A percentile compares a stretch with the other conserved stretches of the same genome.
Evolutionary conservation across 179 eudicot species (phyloP).

Genomic region (Silene noctiflora): DNA sequence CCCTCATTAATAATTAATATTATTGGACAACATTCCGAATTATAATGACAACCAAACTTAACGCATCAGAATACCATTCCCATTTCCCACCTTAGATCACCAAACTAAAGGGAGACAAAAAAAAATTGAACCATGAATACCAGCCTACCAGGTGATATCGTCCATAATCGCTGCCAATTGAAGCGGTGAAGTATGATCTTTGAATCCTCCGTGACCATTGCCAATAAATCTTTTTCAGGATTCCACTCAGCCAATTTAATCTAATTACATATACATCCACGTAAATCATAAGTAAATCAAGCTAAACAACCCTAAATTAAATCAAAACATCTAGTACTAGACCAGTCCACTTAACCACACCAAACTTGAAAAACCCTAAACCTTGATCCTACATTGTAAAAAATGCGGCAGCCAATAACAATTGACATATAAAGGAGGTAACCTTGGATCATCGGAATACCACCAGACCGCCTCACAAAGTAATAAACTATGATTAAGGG

Average conservation of each 20-base stretch:
- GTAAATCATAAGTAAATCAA: neutral
- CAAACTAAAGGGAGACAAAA: neutral
- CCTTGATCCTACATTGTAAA: too few relatives aligned
- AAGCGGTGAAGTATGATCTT: constrained; percentile 88
- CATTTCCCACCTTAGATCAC: neutral
- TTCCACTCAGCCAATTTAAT: constrained; percentile 92
- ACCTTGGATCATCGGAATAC: too few relatives aligned
- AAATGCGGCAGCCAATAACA: too few relatives aligned
- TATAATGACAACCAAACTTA: neutral
- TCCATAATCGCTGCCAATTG: constrained; percentile 99
- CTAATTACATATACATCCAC: constrained; percentile 28
- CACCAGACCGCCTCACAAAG: too few relatives aligned
- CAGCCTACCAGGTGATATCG: constrained; percentile 84
- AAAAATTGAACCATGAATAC: constrained; percentile 28
- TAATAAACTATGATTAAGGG: too few relatives aligned
- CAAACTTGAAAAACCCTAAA: too few relatives aligned
- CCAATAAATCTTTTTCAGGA: constrained; percentile 94
- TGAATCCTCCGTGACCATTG: constrained; percentile 95
- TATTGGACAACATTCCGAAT: too few relatives aligned
- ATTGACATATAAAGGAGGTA: too few relatives aligned
- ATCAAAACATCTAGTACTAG: too few relatives aligned
- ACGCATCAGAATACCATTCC: too few relatives aligned
- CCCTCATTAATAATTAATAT: neutral
- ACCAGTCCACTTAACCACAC: too few relatives aligned
- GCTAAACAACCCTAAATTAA: neutral